Evolutionary conservation across 768 basidiomycete genomes (phyloP).

Genomic region (Tephrocybe rancida): DNA sequence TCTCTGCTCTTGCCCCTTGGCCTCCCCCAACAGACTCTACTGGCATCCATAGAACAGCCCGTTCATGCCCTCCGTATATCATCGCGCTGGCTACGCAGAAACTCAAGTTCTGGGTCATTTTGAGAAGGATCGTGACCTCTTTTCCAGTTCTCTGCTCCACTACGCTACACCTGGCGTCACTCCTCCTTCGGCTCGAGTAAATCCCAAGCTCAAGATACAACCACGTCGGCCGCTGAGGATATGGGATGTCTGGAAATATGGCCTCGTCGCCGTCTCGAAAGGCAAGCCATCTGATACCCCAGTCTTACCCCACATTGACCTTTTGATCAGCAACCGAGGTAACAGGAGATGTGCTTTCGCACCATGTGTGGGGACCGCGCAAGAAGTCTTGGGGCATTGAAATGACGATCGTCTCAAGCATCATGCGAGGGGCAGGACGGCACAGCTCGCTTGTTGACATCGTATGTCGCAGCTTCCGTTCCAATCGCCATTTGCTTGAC

Average conservation of each 20-base stretch:
- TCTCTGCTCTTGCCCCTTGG: slow-evolving; percentile 13
- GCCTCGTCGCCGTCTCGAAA: slow-evolving; percentile 65
- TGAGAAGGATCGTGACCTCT: slow-evolving; percentile 23
- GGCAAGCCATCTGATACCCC: slow-evolving; percentile 36
- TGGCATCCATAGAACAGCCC: not conserved
- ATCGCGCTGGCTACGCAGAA: slow-evolving; percentile 12
- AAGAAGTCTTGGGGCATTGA: slow-evolving; percentile 92
- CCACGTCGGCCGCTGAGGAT: slow-evolving; percentile 57
- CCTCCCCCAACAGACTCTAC: not conserved
- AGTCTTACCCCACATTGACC: not conserved
- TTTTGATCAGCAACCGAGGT: slow-evolving; percentile 40
- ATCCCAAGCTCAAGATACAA: slow-evolving; percentile 64
- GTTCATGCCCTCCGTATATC: slow-evolving; percentile 22
- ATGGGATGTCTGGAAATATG: slow-evolving; percentile 77
- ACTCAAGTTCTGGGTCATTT: slow-evolving; percentile 9
- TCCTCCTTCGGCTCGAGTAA: slow-evolving; percentile 75
- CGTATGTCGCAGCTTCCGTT: slow-evolving; percentile 40
- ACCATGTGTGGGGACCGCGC: slow-evolving; percentile 86
- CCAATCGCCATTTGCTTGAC: not conserved
- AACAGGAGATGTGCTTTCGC: slow-evolving; percentile 70
- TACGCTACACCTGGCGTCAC: slow-evolving; percentile 70
- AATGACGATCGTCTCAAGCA: slow-evolving; percentile 86
- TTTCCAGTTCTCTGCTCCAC: slow-evolving; percentile 42
- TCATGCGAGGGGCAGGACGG: slow-evolving; percentile 82
- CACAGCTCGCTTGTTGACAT: slow-evolving; percentile 87